phyloP scores from a whole-genome alignment of 140 eudicot genomes.

The Ambrosia hybrid region DNA sequence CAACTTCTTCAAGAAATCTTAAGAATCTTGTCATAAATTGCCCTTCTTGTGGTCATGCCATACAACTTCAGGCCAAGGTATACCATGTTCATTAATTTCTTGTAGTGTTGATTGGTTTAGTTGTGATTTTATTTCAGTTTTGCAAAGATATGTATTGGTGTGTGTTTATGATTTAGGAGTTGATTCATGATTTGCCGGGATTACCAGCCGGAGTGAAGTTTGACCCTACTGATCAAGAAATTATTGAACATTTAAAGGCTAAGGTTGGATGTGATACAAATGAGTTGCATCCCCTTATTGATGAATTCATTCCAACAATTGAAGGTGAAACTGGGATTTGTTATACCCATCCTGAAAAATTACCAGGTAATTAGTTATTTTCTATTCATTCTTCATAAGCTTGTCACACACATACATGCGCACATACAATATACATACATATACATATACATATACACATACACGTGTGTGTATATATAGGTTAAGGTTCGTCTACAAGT shows the following conservation, averaged over 20 bases:
- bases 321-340: slow-evolving; percentile 96
- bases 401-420: no score
- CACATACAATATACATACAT: no score
- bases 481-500: no score
- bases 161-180: slow-evolving; percentile 29
- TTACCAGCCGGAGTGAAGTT: slow-evolving; percentile 96
- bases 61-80: slow-evolving; percentile 69
- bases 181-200: slow-evolving; percentile 77
- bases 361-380: slow-evolving; percentile 57
- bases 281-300: slow-evolving; percentile 75
- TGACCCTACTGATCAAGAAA: slow-evolving; percentile 90
- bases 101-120: not conserved
- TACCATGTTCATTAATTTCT: not conserved
- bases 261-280: slow-evolving; percentile 55
- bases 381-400: no score
- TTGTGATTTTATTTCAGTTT: not conserved
- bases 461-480: no score
- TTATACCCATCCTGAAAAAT: slow-evolving; percentile 90
- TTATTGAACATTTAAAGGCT: slow-evolving; percentile 81
- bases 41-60: slow-evolving; percentile 85
- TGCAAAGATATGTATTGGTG: not conserved
- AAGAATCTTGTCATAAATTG: slow-evolving; percentile 36
- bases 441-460: no score
- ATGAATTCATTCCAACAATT: slow-evolving; percentile 85
- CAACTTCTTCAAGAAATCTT: slow-evolving; percentile 37